Base-by-base conservation (phyloP, 2,329 filamentous ascomycete genomes). In the Trichoderma gracile region DNA sequence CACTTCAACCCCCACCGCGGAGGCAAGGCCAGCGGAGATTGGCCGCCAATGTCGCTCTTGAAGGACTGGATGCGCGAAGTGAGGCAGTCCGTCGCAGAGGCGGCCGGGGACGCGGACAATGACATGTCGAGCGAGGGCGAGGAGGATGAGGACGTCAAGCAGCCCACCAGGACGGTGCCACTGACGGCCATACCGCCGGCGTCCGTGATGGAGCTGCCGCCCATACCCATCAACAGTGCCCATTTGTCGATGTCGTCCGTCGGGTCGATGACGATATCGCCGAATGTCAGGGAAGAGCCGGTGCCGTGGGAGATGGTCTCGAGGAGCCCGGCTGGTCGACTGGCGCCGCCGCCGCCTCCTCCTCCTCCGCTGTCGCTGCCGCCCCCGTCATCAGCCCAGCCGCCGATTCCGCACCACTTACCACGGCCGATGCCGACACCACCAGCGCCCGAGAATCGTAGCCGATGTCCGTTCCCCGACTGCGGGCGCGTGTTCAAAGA, bases 21-120 rank as follows among this genome's bases (percentile, higher is more conserved):
- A 17, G 82, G 82, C 42, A 85, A 86, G 70, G 82, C 83, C 8
- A 85, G 82, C 68, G 82, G 83, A 3, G 84, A 86, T 71, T 85
- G 83, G 83, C 83, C 84, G 17, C 80, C 83, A 3, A 86, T 85
- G 83, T 79, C 78, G 5, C 78, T 85, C 12, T 72, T 86, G 30
- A 85, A 84, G 68, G 83, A 86, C 69, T 86, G 84, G 84, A 86
- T 86, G 83, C 79, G 80, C 50, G 84, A 87, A 70, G 82, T 86
- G 33, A 79, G 82, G 19, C 82, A 84, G 64, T 79, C 80, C 7
- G 79, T 84, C 52, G 76, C 75, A n/a, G 76, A 79, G 38, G 79
- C 79, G 42, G 74, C 81, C 42, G 74, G 61, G 2, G 68, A 70
- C 27, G 64, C 49, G 8, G 63, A 63, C 42, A 60, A 64, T 21